Evolutionary conservation across 352 stramenopile genomes (phyloP).

Genomic region (Plasmopara halstedii): DNA sequence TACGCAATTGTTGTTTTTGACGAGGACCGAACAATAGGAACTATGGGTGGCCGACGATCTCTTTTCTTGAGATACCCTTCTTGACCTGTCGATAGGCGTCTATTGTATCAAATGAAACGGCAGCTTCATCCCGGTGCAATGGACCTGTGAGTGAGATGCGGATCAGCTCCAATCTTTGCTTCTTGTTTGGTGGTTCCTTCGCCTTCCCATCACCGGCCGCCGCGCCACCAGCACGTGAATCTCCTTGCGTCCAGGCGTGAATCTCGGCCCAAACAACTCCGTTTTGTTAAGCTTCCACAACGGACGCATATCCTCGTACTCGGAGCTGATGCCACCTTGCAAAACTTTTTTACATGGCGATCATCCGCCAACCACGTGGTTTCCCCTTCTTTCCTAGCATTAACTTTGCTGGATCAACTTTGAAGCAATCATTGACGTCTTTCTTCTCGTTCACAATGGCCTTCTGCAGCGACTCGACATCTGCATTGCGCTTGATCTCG

Average conservation of each 20-base stretch:
- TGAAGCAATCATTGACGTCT: background rate
- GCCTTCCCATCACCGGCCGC: too few relatives aligned
- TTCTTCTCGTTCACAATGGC: conserved; percentile 3
- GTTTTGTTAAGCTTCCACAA: conserved; percentile 3
- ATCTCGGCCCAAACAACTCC: background rate
- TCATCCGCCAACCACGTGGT: conserved; percentile 16
- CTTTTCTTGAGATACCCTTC: too few relatives aligned
- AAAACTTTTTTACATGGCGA: conserved; percentile 3
- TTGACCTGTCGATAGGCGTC: too few relatives aligned
- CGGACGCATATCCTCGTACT: conserved; percentile 8
- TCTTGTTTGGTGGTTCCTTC: background rate
- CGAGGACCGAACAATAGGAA: too few relatives aligned
- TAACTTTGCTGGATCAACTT: background rate
- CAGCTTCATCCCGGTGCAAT: too few relatives aligned
- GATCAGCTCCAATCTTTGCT: background rate
- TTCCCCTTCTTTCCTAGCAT: conserved; percentile 9
- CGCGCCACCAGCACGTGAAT: conserved; percentile 8
- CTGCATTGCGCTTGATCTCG: conserved; percentile 11
- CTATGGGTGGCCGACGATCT: too few relatives aligned
- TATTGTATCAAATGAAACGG: too few relatives aligned
- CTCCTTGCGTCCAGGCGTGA: background rate
- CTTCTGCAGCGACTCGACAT: conserved; percentile 17
- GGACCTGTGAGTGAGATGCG: too few relatives aligned
- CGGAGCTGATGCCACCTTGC: conserved; percentile 2
- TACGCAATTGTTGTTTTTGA: too few relatives aligned